Evolutionary conservation across 306 rosid genomes (phyloP), one percentile per base, ranked within the genome.

Genomic region (Dalbergia cultrata): DNA sequence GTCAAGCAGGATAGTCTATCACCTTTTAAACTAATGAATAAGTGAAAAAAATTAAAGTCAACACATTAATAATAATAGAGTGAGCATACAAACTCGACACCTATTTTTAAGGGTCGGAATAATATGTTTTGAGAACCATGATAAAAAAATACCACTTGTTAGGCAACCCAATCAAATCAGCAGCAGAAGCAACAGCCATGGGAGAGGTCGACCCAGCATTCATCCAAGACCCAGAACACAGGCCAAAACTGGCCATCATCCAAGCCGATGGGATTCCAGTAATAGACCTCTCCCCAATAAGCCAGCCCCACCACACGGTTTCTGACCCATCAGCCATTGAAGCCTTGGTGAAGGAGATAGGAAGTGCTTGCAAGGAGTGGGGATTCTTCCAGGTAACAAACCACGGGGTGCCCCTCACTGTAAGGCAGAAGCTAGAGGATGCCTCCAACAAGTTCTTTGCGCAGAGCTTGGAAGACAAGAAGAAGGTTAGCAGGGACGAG

Each of bases 201-300:
- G 95, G 88, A 86, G 89, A 85, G 37, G 66, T 88, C 0, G 91
- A 93, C 57, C 78, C 84, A 9, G 85, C 90, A 45, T 90, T 89
- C 86, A 56, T 93, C 61, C 96, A 87, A 84, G 84, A 86, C 44
- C 60, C 71, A 4, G 80, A 89, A 4, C 92, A 88, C 67, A 70
- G 92, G 52, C 94, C 97, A 0, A 85, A 79, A 9, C 87, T 68
- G 54, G 22, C 89, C 31, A 2, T 31, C 47, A 41, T 45, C 8
- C 21, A 77, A 60, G 70, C 34, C 13, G 75, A 85, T 5, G 91
- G 83, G 17, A 79, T 91, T 57, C 98, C 93, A 9, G 41, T 85
- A 39, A 86, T 93, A 3, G 90, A 91, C 72, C 92, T 93, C 53
- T 85, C 96, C 13, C 77, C 81, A 21, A 41, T 81, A 65, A 56